Conservation (phyloP, 2,329 filamentous ascomycete genomes). For the Periglandula ipomoeae region DNA sequence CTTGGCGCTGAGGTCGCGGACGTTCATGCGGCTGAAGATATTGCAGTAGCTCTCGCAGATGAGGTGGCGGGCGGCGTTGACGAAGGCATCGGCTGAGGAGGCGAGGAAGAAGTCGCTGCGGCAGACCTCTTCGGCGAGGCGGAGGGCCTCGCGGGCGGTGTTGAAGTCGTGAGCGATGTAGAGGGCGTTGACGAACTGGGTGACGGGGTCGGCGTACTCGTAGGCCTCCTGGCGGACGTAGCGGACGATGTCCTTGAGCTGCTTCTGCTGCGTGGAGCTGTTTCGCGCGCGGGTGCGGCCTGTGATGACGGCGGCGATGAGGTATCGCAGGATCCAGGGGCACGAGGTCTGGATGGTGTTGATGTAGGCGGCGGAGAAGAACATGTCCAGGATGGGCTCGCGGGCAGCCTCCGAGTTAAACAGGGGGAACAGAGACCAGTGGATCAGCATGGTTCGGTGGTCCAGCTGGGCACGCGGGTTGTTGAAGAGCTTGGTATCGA, state of each 20-base stretch:
- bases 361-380: constrained; percentile 96
- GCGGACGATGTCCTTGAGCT: constrained; percentile 92
- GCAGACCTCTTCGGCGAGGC: constrained; percentile 81
- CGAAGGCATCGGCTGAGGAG: constrained; percentile 74
- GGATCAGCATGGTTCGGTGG: constrained; percentile 93
- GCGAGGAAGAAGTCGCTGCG: constrained; percentile 93
- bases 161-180: constrained; percentile 86
- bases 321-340: constrained; percentile 92
- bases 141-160: constrained; percentile 82
- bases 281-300: constrained; percentile 76
- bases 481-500: constrained; percentile 92
- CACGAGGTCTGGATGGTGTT: constrained; percentile 98
- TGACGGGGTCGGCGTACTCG: constrained; percentile 94
- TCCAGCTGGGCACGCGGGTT: constrained; percentile 92
- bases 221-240: constrained; percentile 96
- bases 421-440: constrained; percentile 98
- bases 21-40: constrained; percentile 97
- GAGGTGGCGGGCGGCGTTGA: constrained; percentile 88
- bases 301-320: constrained; percentile 89
- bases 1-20: constrained; percentile 88
- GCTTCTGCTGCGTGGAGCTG: constrained; percentile 86
- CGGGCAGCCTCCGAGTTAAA: constrained; percentile 94
- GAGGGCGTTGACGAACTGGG: constrained; percentile 90
- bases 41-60: constrained; percentile 99
- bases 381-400: constrained; percentile 86